A percentile compares a stretch with the other conserved stretches of the same genome.
phyloP scores from a whole-genome alignment of 192 early-diverging fungal species.

The Chytriomyces sp. region DNA sequence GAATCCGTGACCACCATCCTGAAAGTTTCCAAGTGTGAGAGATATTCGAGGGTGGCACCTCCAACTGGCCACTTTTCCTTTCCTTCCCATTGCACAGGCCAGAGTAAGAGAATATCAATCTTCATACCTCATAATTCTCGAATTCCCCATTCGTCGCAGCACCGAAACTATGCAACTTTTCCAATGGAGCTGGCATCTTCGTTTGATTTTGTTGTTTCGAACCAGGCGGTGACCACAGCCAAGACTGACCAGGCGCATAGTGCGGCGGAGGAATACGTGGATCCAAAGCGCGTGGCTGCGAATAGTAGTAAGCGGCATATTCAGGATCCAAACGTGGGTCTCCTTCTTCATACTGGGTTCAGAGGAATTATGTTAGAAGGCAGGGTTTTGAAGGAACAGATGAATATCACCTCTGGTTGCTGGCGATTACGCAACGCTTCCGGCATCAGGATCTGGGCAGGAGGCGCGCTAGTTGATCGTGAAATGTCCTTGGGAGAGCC shows the following conservation, averaged over 20 bases:
- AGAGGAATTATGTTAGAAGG: no score
- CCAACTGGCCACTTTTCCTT: no score
- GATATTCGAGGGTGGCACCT: no score
- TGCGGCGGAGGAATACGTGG: constrained; percentile 59
- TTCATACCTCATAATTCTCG: constrained; percentile 6
- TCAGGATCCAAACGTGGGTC: constrained; percentile 68
- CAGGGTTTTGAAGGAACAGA: background rate
- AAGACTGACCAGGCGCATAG: constrained; percentile 68
- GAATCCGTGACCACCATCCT: no score
- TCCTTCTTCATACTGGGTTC: background rate
- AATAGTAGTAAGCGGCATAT: constrained; percentile 64
- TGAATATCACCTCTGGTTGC: background rate
- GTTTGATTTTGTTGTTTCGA: constrained; percentile 10
- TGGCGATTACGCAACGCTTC: background rate
- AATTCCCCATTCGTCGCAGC: constrained; percentile 5
- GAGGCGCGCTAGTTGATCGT: constrained; percentile 76
- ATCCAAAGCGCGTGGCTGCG: constrained; percentile 60
- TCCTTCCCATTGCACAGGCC: background rate
- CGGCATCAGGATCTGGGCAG: constrained; percentile 64
- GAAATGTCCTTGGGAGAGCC: constrained; percentile 48
- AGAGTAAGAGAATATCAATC: background rate
- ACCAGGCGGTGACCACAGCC: constrained; percentile 64
- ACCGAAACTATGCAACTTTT: constrained; percentile 26
- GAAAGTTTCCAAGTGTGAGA: no score
- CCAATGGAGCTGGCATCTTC: constrained; percentile 36